Evolutionary conservation across 2,329 filamentous ascomycete species (phyloP).

Genomic region (Microdochium paspali): DNA sequence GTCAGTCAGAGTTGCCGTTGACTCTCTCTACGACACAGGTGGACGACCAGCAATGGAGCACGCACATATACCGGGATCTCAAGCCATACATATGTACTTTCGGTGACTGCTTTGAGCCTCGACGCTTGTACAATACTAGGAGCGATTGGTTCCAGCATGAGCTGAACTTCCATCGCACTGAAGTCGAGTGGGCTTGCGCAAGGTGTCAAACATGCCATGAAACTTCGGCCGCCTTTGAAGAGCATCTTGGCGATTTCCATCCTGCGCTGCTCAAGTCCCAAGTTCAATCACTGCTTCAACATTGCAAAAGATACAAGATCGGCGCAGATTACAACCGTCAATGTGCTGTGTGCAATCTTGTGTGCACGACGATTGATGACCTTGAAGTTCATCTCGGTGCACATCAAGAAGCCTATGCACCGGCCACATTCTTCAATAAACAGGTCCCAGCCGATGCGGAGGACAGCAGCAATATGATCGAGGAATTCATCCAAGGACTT

Average conservation of each 20-base stretch:
- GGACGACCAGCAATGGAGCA: conserved; percentile 8
- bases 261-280: conserved; percentile 2
- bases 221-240: conserved; percentile 2
- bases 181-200: conserved; percentile 9
- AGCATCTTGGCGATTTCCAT: not conserved
- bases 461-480: not conserved
- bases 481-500: not conserved
- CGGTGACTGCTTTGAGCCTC: conserved; percentile 4
- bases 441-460: not conserved
- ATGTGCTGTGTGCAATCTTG: not conserved
- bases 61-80: conserved; percentile 12
- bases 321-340: not conserved
- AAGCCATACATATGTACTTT: conserved; percentile 13
- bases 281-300: conserved; percentile 9
- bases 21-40: not conserved
- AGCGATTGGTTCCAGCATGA: conserved; percentile 13
- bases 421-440: not conserved
- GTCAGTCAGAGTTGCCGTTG: conserved; percentile 9
- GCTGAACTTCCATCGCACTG: conserved; percentile 8
- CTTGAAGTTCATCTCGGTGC: not conserved
- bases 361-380: not conserved
- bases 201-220: conserved; percentile 5
- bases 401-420: not conserved
- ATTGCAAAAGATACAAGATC: conserved; percentile 7
- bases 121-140: conserved; percentile 6